Percentiles rank a stretch among this genome's conserved stretches.
phyloP scores from a whole-genome alignment of 1,284 basidiomycete species.

The Calocybe gambosa region DNA sequence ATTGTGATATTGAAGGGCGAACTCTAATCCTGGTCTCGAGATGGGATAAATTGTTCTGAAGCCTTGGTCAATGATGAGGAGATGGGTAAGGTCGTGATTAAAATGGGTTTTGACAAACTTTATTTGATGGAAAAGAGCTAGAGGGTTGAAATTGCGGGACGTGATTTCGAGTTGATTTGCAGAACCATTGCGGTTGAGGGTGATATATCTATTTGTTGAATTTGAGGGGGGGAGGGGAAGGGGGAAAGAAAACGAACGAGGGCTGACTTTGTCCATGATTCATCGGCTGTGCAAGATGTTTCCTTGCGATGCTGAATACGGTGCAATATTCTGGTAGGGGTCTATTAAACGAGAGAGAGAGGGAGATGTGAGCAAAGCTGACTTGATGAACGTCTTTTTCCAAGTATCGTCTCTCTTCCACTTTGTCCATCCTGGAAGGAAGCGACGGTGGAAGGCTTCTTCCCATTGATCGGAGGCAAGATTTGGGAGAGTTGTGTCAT shows the following conservation, averaged over 20 bases:
- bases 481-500: constrained; percentile 60
- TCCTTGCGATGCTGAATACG: constrained; percentile 61
- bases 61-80: constrained; percentile 28
- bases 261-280: constrained; percentile 71
- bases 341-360: not conserved
- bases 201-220: constrained; percentile 48
- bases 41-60: constrained; percentile 58
- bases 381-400: constrained; percentile 63
- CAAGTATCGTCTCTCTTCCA: constrained; percentile 59
- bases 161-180: constrained; percentile 63
- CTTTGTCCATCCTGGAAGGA: constrained; percentile 64
- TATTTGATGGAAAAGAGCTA: constrained; percentile 63
- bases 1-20: constrained; percentile 18
- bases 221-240: constrained; percentile 7
- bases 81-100: not conserved
- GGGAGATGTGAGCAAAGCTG: constrained; percentile 9
- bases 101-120: constrained; percentile 46
- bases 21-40: constrained; percentile 58
- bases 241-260: constrained; percentile 17
- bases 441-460: constrained; percentile 61
- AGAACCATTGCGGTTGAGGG: constrained; percentile 66
- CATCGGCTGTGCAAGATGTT: constrained; percentile 66
- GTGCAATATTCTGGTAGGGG: constrained; percentile 43
- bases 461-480: constrained; percentile 61
- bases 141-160: constrained; percentile 61